These are phyloP conservation scores for Eimeria maxima DNA, from an alignment of 169 alveolate genomes.

Conservation along the genomic window DNA sequence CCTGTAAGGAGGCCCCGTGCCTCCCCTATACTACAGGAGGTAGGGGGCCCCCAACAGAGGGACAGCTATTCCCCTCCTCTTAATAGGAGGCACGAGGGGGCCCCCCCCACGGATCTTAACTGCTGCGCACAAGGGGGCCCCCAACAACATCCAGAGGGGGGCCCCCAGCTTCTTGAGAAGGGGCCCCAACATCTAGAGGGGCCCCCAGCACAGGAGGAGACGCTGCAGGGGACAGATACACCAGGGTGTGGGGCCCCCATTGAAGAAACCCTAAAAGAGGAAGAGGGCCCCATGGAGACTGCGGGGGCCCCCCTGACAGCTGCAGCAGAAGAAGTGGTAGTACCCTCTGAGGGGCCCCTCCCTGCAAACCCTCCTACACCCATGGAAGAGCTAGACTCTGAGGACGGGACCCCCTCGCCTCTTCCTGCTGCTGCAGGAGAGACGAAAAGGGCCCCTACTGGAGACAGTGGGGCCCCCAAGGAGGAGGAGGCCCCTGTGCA, in stretches of 20 bases:
- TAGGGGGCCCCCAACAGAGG: not conserved
- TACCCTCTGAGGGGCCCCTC: too few species aligned
- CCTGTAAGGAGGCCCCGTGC: slow-evolving; percentile 45
- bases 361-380: too few species aligned
- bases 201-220: not conserved
- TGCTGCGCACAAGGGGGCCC: too few species aligned
- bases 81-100: not conserved
- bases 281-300: not conserved
- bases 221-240: not conserved
- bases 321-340: not conserved
- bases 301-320: not conserved
- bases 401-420: too few species aligned
- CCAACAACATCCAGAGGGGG: not conserved
- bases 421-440: too few species aligned
- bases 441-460: too few species aligned
- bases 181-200: not conserved
- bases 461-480: too few species aligned
- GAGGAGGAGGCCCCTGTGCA: not conserved
- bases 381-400: too few species aligned
- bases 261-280: too few species aligned
- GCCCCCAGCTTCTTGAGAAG: too few species aligned
- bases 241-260: not conserved
- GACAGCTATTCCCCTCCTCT: not conserved
- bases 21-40: not conserved
- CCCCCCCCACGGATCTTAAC: not conserved